Percentiles rank a stretch among this genome's conserved stretches.
Evolutionary conservation across 192 early-diverging fungal genomes (phyloP).

Genomic region (Backusella morwellensis): DNA sequence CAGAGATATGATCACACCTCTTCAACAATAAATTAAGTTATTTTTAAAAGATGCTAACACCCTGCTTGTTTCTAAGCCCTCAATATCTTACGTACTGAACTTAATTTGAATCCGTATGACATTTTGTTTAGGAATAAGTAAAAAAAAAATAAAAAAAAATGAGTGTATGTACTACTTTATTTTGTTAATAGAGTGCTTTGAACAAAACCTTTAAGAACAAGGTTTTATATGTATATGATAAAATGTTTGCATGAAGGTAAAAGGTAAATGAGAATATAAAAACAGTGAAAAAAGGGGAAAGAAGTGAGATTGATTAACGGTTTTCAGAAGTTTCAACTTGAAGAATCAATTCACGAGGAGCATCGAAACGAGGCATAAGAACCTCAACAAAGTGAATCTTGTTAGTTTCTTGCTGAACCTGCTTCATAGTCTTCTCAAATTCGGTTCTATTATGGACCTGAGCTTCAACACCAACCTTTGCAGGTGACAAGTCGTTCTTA

Average conservation of each 20-base stretch:
- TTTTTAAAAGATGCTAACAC: too few relatives aligned
- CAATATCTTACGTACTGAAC: background rate
- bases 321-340: slow-evolving; percentile 21
- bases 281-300: background rate
- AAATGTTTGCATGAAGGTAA: background rate
- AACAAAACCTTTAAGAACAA: background rate
- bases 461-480: slow-evolving; percentile 29
- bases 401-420: slow-evolving; percentile 28
- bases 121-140: background rate
- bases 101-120: background rate
- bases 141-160: background rate
- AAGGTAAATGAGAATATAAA: background rate
- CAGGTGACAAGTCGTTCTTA: background rate
- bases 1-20: too few relatives aligned
- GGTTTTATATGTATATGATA: background rate
- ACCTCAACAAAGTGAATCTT: slow-evolving; percentile 47
- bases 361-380: slow-evolving; percentile 44
- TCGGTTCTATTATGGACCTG: slow-evolving; percentile 30
- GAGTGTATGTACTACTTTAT: background rate
- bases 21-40: too few relatives aligned
- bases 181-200: background rate
- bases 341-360: slow-evolving; percentile 36
- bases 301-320: background rate
- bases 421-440: slow-evolving; percentile 36
- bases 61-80: too few relatives aligned